Percentiles rank a stretch among this genome's conserved stretches.
Evolutionary conservation across 2,329 filamentous ascomycete genomes (phyloP).

Genomic region (Fusarium virguliforme): DNA sequence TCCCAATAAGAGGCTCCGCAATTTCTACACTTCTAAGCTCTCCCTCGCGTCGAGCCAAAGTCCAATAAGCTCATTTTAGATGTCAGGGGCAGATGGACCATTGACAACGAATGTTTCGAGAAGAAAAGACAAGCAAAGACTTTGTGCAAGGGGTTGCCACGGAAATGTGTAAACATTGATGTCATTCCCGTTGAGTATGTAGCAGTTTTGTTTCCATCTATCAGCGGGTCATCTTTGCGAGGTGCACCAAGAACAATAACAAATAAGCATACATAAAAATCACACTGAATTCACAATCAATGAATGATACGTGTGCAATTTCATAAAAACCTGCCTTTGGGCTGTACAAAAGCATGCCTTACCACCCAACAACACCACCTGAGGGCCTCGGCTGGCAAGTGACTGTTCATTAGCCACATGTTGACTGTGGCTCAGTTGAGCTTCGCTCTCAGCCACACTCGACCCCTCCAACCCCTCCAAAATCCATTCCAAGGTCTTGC

Average conservation of each 20-base stretch:
- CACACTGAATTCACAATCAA: not conserved
- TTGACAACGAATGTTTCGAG: not conserved
- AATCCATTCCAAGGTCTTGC: slow-evolving; percentile 2
- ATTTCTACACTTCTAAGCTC: slow-evolving; percentile 13
- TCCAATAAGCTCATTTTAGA: slow-evolving; percentile 22
- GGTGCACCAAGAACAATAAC: not conserved
- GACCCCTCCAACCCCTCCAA: slow-evolving; percentile 41
- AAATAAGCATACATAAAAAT: not conserved
- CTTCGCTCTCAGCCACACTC: slow-evolving; percentile 14
- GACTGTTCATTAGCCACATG: slow-evolving; percentile 26
- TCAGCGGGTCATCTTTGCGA: not conserved
- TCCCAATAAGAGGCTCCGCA: not conserved
- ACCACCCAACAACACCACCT: not conserved
- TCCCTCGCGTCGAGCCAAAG: slow-evolving; percentile 16
- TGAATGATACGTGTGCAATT: too few relatives aligned
- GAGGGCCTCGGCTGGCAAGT: not conserved
- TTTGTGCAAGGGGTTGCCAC: not conserved
- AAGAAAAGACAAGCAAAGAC: not conserved
- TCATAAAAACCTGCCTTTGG: not conserved
- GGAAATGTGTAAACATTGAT: not conserved
- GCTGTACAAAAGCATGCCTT: not conserved
- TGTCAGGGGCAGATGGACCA: slow-evolving; percentile 9
- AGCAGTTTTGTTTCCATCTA: not conserved
- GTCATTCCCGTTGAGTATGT: not conserved
- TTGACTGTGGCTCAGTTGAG: slow-evolving; percentile 20